phyloP scores from a whole-genome alignment of 768 basidiomycete species.

The Amanita jacksonii region DNA sequence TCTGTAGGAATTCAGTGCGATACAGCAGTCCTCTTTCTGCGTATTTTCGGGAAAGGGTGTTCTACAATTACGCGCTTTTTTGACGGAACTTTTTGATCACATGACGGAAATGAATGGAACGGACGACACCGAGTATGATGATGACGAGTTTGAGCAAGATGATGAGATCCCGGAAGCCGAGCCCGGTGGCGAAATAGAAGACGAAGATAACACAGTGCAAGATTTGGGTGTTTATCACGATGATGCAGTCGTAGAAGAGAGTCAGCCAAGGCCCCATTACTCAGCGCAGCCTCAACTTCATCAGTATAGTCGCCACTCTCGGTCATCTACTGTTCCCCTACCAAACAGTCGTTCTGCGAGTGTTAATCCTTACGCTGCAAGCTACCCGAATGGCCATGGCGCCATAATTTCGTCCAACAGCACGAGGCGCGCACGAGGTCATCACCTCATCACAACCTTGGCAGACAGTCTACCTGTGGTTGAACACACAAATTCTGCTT shows the following conservation, averaged over 20 bases:
- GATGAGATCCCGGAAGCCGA: slow-evolving; percentile 40
- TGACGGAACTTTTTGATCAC: slow-evolving; percentile 67
- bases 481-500: slow-evolving; percentile 42
- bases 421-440: slow-evolving; percentile 26
- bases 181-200: slow-evolving; percentile 19
- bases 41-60: slow-evolving; percentile 95
- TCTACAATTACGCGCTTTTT: slow-evolving; percentile 64
- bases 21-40: slow-evolving; percentile 86
- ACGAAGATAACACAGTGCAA: slow-evolving; percentile 19
- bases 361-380: not conserved
- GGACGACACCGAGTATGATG: slow-evolving; percentile 61
- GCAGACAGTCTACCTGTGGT: slow-evolving; percentile 50
- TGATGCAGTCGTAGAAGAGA: slow-evolving; percentile 11
- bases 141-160: slow-evolving; percentile 42
- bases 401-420: slow-evolving; percentile 25
- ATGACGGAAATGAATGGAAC: slow-evolving; percentile 66
- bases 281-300: slow-evolving; percentile 21
- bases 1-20: slow-evolving; percentile 78
- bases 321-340: slow-evolving; percentile 19
- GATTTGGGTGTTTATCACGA: slow-evolving; percentile 8
- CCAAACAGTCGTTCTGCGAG: slow-evolving; percentile 12
- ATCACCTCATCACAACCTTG: slow-evolving; percentile 18
- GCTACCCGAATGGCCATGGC: not conserved
- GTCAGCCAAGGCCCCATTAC: slow-evolving; percentile 9
- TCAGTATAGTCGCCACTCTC: slow-evolving; percentile 23